Evolutionary conservation across 805 yeast genomes (phyloP).

Genomic region (Pichia heedii): DNA sequence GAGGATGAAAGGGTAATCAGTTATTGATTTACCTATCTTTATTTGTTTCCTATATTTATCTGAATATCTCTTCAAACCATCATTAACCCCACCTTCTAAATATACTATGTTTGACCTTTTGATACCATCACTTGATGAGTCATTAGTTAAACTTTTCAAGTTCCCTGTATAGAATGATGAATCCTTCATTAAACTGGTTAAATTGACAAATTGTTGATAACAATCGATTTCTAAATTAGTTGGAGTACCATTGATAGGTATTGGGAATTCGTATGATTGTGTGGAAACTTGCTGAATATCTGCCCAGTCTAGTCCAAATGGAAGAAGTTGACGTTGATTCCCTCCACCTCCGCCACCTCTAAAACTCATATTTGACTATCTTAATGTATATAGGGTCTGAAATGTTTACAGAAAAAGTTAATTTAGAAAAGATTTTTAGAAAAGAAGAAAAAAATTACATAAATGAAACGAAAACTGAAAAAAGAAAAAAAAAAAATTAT

Average conservation of each 20-base stretch:
- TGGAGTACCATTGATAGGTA: slow-evolving; percentile 60
- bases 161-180: slow-evolving; percentile 64
- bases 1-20: slow-evolving; percentile 66
- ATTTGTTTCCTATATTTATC: slow-evolving; percentile 69
- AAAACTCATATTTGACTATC: slow-evolving; percentile 44
- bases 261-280: slow-evolving; percentile 31
- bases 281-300: slow-evolving; percentile 40
- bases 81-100: slow-evolving; percentile 39
- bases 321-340: slow-evolving; percentile 39
- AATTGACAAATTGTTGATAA: slow-evolving; percentile 47
- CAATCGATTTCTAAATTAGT: slow-evolving; percentile 40
- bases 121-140: neutral
- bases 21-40: slow-evolving; percentile 60
- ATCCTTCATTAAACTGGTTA: slow-evolving; percentile 44
- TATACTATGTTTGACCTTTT: slow-evolving; percentile 9
- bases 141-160: slow-evolving; percentile 18
- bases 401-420: no score
- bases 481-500: no score
- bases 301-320: slow-evolving; percentile 65
- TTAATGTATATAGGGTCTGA: no score
- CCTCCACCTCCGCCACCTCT: slow-evolving; percentile 37
- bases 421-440: neutral
- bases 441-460: neutral
- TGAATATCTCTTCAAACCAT: slow-evolving; percentile 74
- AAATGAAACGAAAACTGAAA: no score